phyloP scores from a whole-genome alignment of 2,329 filamentous ascomycete species.

The Huntiella abstrusa region DNA sequence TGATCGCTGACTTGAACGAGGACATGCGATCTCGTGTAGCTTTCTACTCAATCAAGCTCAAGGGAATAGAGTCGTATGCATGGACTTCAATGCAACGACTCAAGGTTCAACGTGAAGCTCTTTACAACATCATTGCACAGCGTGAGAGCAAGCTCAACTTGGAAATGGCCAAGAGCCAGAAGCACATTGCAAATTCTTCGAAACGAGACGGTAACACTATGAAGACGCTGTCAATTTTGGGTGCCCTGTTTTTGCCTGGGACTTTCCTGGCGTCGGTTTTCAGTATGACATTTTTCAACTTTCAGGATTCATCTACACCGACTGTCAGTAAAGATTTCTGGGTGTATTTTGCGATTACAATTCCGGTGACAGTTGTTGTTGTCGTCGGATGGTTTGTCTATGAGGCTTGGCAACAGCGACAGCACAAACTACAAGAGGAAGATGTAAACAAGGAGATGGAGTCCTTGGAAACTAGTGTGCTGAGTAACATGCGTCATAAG shows the following conservation, averaged over 20 bases:
- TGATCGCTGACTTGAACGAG: constrained; percentile 22
- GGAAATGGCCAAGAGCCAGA: constrained; percentile 41
- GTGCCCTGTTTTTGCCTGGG: constrained; percentile 43
- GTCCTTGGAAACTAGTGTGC: constrained; percentile 37
- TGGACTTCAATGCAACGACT: constrained; percentile 41
- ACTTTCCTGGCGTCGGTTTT: constrained; percentile 45
- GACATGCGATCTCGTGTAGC: constrained; percentile 35
- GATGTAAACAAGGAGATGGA: constrained; percentile 36
- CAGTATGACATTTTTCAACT: constrained; percentile 49
- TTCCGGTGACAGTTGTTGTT: constrained; percentile 37
- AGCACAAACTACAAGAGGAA: constrained; percentile 29
- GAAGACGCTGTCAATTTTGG: constrained; percentile 46
- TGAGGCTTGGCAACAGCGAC: constrained; percentile 29
- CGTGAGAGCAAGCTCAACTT: constrained; percentile 45
- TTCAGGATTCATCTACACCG: constrained; percentile 26
- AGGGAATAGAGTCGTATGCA: constrained; percentile 43
- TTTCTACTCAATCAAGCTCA: constrained; percentile 42
- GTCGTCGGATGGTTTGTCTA: constrained; percentile 36
- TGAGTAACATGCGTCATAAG: constrained; percentile 34
- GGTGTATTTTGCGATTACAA: constrained; percentile 44
- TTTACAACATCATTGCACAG: constrained; percentile 49
- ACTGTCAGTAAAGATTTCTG: constrained; percentile 33
- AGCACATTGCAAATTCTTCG: constrained; percentile 37
- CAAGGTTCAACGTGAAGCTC: constrained; percentile 40
- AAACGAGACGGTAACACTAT: constrained; percentile 45